Conservation (phyloP, 345 rosid genomes). For the Pugionium cornutum region DNA sequence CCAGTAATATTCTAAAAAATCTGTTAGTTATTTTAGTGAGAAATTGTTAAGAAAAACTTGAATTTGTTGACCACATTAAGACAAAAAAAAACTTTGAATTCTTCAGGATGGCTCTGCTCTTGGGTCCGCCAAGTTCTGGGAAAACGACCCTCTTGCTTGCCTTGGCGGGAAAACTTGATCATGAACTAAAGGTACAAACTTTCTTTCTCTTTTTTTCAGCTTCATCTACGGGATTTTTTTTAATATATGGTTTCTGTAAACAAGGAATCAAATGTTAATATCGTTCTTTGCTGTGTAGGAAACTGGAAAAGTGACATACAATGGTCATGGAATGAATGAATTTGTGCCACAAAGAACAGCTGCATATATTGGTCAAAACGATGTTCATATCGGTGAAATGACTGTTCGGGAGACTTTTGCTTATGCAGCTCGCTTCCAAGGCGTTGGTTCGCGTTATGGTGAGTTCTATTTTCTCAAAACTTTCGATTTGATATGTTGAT, state of each 20-base stretch:
- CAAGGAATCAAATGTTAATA: neutral
- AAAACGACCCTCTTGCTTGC: constrained; percentile 79
- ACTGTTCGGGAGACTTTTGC: constrained; percentile 82
- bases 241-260: neutral
- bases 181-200: constrained; percentile 50
- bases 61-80: constrained; percentile 9
- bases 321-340: constrained; percentile 63
- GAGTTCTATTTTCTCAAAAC: constrained; percentile 17
- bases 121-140: constrained; percentile 91
- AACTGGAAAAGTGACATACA: constrained; percentile 61
- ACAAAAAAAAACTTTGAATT: constrained; percentile 1
- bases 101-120: constrained; percentile 65
- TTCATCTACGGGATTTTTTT: neutral
- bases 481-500: neutral
- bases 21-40: neutral
- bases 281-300: constrained; percentile 24
- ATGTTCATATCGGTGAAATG: constrained; percentile 68
- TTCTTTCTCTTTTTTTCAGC: neutral
- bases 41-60: neutral
- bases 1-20: neutral
- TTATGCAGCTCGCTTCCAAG: constrained; percentile 83
- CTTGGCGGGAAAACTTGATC: constrained; percentile 75
- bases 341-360: constrained; percentile 72
- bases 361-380: constrained; percentile 76
- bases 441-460: constrained; percentile 77